Conservation (phyloP, 2,329 filamentous ascomycete species). For the Ambrosiella beaveri region DNA sequence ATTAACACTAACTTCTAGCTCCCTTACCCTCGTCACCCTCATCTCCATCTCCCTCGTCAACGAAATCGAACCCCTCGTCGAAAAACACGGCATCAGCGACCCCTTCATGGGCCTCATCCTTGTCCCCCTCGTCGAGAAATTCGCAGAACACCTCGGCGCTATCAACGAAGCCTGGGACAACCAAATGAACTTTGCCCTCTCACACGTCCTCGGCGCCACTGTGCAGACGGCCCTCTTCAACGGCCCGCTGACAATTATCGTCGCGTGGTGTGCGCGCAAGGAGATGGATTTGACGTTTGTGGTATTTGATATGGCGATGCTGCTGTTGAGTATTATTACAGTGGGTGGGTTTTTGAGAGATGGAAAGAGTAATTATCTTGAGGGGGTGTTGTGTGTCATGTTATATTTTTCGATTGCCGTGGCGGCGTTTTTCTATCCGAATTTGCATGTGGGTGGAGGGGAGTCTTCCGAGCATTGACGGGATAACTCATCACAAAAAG, state of each 20-base stretch:
- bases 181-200: constrained; percentile 70
- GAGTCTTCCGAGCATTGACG: not conserved
- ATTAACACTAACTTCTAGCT: constrained; percentile 23
- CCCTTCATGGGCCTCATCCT: constrained; percentile 54
- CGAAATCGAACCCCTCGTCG: constrained; percentile 46
- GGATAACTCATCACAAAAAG: not conserved
- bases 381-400: constrained; percentile 64
- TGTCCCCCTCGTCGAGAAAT: constrained; percentile 69
- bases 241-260: constrained; percentile 63
- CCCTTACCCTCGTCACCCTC: constrained; percentile 52
- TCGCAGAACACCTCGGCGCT: constrained; percentile 68
- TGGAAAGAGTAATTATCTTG: constrained; percentile 78
- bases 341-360: constrained; percentile 79
- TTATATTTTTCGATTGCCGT: constrained; percentile 44
- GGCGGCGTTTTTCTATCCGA: constrained; percentile 39
- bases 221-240: constrained; percentile 85
- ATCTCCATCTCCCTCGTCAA: constrained; percentile 58
- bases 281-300: constrained; percentile 71
- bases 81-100: constrained; percentile 28
- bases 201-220: constrained; percentile 71
- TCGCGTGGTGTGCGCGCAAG: constrained; percentile 60
- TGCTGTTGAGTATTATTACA: constrained; percentile 70
- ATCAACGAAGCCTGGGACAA: constrained; percentile 73
- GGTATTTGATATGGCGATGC: constrained; percentile 65
- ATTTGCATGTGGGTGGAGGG: constrained; percentile 15